Evolutionary conservation across 768 basidiomycete genomes (phyloP), one percentile per base, ranked within the genome.

Genomic region (Macrocybe gigantea): DNA sequence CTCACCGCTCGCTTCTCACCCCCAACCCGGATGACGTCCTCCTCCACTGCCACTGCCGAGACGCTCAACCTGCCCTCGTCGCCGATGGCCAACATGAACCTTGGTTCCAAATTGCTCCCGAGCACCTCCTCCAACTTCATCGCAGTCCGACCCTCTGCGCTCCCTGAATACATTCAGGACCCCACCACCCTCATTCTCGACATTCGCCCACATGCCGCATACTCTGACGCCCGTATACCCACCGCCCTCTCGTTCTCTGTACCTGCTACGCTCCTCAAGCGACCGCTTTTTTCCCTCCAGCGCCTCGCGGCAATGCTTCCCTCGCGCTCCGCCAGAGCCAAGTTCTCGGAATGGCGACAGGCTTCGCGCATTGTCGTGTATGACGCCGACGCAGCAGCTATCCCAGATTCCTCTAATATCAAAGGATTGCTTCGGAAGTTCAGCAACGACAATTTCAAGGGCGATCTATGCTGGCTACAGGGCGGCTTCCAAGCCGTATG

Each of bases 231-330:
- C 15, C 84, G 92, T 43, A 56, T 96, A 31, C 75, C 76, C 36
- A 57, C 66, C 41, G 84, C 93, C 6, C 70, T 96, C 45, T 91
- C 91, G 41, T 79, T 98, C 52, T 89, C 88, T 41, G 88, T 96
- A 5, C 94, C 95, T 1, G 93, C 94, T 2, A 97, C 93, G 0
- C 83, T 97, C 14, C 83, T 98, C 61, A 93, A 92, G 53, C 83
- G 94, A 0, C 93, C 93, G 1, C 74, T 84, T 3, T 95, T 93
- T 69, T 84, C 88, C 29, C 75, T 95, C 7, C 72, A 80, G 37
- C 83, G 83, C 37, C 76, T 98, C 29, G 69, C 78, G 6, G 80
- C 80, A 29, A 93, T 94, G 85, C 77, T 98, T n/a, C 78, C 86
- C 7, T 79, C 78, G 5, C 51, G 64, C 36, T 58, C 73, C 7